phyloP scores from a whole-genome alignment of 140 eudicot genomes.

The Cichorium intybus region DNA sequence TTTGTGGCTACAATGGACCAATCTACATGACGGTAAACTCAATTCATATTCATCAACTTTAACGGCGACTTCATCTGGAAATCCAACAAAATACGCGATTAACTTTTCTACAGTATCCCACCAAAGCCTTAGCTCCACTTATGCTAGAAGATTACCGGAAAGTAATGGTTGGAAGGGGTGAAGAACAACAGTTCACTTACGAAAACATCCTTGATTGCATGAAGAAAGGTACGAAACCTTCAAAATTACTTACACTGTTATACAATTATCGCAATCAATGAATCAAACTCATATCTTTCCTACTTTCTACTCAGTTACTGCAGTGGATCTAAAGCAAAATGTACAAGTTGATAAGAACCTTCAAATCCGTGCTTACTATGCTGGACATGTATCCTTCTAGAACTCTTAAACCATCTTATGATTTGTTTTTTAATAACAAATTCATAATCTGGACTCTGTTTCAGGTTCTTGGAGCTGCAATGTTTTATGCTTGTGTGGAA shows the following conservation, averaged over 20 bases:
- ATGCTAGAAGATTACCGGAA: slow-evolving; percentile 87
- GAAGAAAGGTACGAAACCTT: slow-evolving; percentile 60
- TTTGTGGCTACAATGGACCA: slow-evolving; percentile 91
- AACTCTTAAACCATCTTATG: slow-evolving; percentile 12
- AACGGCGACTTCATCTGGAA: not conserved
- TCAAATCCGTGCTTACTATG: slow-evolving; percentile 90
- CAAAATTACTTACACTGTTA: not conserved
- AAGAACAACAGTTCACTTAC: slow-evolving; percentile 65
- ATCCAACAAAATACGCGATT: not conserved
- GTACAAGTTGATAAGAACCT: slow-evolving; percentile 86
- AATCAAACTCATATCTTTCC: not conserved
- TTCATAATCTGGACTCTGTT: slow-evolving; percentile 6
- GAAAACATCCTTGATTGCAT: slow-evolving; percentile 68
- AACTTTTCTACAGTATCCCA: slow-evolving; percentile 61
- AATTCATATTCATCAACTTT: slow-evolving; percentile 3
- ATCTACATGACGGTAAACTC: slow-evolving; percentile 90
- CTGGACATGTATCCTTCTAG: slow-evolving; percentile 75
- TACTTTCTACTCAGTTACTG: slow-evolving; percentile 57
- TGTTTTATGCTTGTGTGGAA: slow-evolving; percentile 90
- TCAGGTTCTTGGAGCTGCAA: slow-evolving; percentile 92
- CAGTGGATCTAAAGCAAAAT: slow-evolving; percentile 87
- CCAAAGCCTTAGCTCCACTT: slow-evolving; percentile 87
- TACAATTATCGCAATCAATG: not conserved
- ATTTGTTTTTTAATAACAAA: not conserved
- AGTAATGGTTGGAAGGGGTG: slow-evolving; percentile 88